Evolutionary conservation across 192 early-diverging fungal genomes (phyloP), one percentile per base, ranked within the genome.

Genomic region (Spizellomyces punctatus): DNA sequence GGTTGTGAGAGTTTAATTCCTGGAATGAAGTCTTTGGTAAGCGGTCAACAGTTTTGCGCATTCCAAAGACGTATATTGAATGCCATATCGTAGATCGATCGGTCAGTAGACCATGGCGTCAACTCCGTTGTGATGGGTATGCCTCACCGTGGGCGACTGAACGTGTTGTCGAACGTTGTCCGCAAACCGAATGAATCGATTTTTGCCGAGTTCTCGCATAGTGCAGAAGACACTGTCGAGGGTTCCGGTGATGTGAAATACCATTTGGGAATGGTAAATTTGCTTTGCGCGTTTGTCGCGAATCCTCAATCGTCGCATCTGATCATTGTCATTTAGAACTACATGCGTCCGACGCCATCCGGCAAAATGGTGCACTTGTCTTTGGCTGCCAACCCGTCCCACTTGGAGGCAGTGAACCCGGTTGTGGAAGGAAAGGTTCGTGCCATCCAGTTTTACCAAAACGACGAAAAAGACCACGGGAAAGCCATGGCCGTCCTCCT

Each of bases 371-470:
- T 99, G 63, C 92, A 96, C 81, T 87, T 99, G 67, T 97, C 95
- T 61, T 89, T 99, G 72, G 95, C 93, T 63, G 96, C 97, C 47
- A 99, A 99, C 85, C 97, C 97, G 60, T 99, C 97, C 52, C 97
- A 99, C 74, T 87, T 99, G 82, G 97, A 99, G 82, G 94, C 96
- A 46, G 95, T 94, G 7, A 91, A 99, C 79, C 95, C 95, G 10
- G 95, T 99, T 19, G 97, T 99, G n/a, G 88, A 95, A 67, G 97
- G 97, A 71, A 99, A 99, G 88, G 95, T 94, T 43, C 91, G 95
- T 67, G 97, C 92, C 50, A 88, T 93, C 76, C 97, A 97, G 84
- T 92, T 92, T 82, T 97, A 95, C 83, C 91, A 88, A 78, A 90
- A 91, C 83, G 97, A 98, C 79, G 86, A 90, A 64, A 81, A 88